A percentile compares a stretch with the other conserved stretches of the same genome.
Conservation (phyloP, 768 basidiomycete species). For the Goffeauzyma gilvescens region DNA sequence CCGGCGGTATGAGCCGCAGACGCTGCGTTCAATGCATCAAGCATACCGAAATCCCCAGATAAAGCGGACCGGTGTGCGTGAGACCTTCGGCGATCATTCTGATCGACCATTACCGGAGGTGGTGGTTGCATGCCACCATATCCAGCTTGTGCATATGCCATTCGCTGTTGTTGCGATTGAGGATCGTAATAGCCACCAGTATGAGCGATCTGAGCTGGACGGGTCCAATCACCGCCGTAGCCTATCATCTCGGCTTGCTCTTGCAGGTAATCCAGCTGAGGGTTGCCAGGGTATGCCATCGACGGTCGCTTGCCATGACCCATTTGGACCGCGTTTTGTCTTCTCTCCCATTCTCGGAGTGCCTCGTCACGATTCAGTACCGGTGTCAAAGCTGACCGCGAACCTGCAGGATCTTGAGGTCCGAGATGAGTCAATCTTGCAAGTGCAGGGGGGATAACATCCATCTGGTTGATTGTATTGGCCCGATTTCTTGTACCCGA, state of each 20-base stretch:
- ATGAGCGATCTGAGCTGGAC: too few relatives aligned
- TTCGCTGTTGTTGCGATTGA: conserved; percentile 1
- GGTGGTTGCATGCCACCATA: conserved; percentile 44
- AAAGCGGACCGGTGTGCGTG: conserved; percentile 39
- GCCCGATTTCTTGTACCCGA: conserved; percentile 46
- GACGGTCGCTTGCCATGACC: conserved; percentile 30
- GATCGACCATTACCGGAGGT: conserved; percentile 43
- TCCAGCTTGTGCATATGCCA: conserved; percentile 8
- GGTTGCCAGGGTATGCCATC: conserved; percentile 45
- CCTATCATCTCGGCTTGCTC: conserved; percentile 53
- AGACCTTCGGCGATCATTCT: conserved; percentile 33
- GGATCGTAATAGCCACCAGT: too few relatives aligned
- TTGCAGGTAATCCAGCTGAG: conserved; percentile 74
- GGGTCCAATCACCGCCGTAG: conserved; percentile 20
- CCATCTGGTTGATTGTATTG: conserved; percentile 82
- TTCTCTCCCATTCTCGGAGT: conserved; percentile 85
- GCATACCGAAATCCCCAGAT: conserved; percentile 11
- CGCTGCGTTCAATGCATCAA: conserved; percentile 53
- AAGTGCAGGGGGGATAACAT: conserved; percentile 81
- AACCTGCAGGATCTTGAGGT: conserved; percentile 37
- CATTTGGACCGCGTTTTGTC: conserved; percentile 53
- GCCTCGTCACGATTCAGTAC: conserved; percentile 88
- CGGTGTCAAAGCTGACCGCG: conserved; percentile 51
- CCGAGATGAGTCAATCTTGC: conserved; percentile 71
- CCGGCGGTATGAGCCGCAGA: conserved; percentile 31